Evolutionary conservation across 306 rosid genomes (phyloP), one percentile per base, ranked within the genome.

Genomic region (Adenanthera pavonina): DNA sequence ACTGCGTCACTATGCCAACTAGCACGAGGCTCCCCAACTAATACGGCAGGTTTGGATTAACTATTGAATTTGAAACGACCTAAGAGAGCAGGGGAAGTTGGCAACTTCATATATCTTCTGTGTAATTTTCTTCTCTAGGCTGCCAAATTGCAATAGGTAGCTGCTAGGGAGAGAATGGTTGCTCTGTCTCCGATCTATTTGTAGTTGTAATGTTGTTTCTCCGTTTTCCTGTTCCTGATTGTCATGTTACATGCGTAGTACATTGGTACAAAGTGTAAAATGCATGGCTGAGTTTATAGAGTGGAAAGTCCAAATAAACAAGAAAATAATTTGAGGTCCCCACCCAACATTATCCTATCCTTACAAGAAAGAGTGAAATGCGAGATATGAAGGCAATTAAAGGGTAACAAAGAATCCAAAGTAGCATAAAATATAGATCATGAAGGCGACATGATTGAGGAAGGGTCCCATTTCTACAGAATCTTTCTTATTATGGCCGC

Each of bases 1-100:
- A 70, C 68, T 84, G 53, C 86, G 93, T 79, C 85, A 90, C 69
- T 94, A 68, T 38, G 92, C 98, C 3, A 85, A 84, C 83, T 84
- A 86, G 86, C 80, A 48, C 19, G 80, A 85, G 9, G 41, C 83
- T n/a, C 85, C 43, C 72, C 67, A 30, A 33, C 30, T 3, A 4
- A 60, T 25, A 60, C 30, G 3, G 40, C 3, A 4, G 67, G 12
- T 25, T 60, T 36, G 30, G 67, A 60, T 60, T 60, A 15, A 16
- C 7, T 8, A 16, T 16, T 8, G 41, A 12, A 36, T 61, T 61
- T 13, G 80, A 61, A 73, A 20, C 72, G 80, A 44, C 82, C 77
- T 38, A 75, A 70, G 81, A 16, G 80, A 49, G 82, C 78, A 75
- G 85, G 69, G 40, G 72, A 79, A 81, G 82, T 66, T 86, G 69